Base-by-base conservation (phyloP, 2,329 filamentous ascomycete genomes). In the Talaromyces sp. region DNA sequence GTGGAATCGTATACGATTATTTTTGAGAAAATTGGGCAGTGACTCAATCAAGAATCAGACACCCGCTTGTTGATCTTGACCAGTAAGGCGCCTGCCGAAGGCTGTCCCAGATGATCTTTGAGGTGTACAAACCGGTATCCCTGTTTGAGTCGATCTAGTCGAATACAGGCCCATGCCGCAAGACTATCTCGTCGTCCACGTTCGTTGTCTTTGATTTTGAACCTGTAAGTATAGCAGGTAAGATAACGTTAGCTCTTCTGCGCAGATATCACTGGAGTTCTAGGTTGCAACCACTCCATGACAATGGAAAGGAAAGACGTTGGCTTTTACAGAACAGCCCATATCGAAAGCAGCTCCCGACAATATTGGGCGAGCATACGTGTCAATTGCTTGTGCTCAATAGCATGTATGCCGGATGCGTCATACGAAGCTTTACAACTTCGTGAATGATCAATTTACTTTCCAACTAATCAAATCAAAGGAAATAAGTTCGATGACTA, bases 131-230 rank as follows among this genome's bases (percentile, higher is more conserved):
- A 86, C 11, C 92, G 82, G 66, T 90, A 89, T 0, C 94, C 93
- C 35, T 83, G 78, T 62, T 85, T 85, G 61, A 97, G 74, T 8
- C 92, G 83, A 75, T 97, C 92, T 24, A 97, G 83, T 43, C 92
- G 83, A 66, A 96, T 87, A 69, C 92, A 96, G 1, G 90, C 87
- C 94, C 94, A 97, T 2, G 89, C 91, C 11, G 91, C 88, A 60
- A 96, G 75, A 61, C 88, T 84, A 69, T 97, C 92, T 26, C 48
- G 24, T 26, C 48, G 48, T 3, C 88, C 86, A 65, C 92, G 84
- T 73, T 93, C 89, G 66, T 96, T 89, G 72, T 97, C 91, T 74
- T 92, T 89, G 65, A 97, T 81, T 67, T 95, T 91, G 79, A 97
- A 90, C 66, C 85, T 87, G 62, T 21, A 19, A 3, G 27, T 52